Evolutionary conservation across 345 rosid species (phyloP).

Genomic region (Aethionema arabicum): DNA sequence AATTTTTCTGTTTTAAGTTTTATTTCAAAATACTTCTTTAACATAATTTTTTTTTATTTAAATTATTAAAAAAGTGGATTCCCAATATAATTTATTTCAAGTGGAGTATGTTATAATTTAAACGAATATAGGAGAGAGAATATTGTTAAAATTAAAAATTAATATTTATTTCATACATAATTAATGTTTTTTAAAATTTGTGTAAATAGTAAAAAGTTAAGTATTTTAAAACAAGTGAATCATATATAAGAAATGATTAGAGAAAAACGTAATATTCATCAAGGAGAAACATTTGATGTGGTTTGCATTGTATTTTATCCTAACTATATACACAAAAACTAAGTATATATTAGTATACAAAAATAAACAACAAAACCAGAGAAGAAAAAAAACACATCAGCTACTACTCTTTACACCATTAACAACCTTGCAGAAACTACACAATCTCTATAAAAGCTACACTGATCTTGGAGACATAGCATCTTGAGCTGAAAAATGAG

Average conservation of each 20-base stretch:
- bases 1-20: too few relatives aligned
- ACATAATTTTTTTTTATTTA: too few relatives aligned
- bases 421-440: constrained; percentile 24
- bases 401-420: constrained; percentile 30
- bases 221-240: too few relatives aligned
- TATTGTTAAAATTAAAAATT: too few relatives aligned
- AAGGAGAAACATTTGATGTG: constrained; percentile 2
- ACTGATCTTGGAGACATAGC: constrained; percentile 42
- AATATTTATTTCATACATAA: too few relatives aligned
- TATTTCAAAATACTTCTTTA: too few relatives aligned
- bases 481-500: constrained; percentile 38
- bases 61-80: too few relatives aligned
- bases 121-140: too few relatives aligned
- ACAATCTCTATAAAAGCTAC: constrained; percentile 19
- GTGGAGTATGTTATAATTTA: too few relatives aligned
- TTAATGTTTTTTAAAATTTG: too few relatives aligned
- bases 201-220: too few relatives aligned
- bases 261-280: neutral
- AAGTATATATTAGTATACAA: constrained; percentile 26
- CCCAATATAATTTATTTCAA: too few relatives aligned
- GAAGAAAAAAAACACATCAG: constrained; percentile 25
- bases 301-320: constrained; percentile 23
- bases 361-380: neutral
- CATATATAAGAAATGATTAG: constrained; percentile 14
- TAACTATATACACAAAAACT: constrained; percentile 38